Percentiles rank a stretch among this genome's conserved stretches.
Evolutionary conservation across 257 asterid genomes (phyloP).

Genomic region (Penstemon davidsonii): DNA sequence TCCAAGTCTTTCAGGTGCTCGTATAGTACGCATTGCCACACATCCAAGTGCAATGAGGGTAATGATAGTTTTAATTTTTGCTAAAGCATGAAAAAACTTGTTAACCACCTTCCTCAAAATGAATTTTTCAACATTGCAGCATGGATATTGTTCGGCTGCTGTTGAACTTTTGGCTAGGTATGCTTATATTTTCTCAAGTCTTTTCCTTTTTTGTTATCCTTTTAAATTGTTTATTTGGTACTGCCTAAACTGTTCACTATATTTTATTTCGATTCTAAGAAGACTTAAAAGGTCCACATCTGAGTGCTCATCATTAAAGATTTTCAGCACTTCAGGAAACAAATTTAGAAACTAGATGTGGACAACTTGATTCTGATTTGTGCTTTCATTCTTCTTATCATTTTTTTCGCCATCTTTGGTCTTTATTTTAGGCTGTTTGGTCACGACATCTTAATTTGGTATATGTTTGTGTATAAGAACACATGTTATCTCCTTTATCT

Average conservation of each 20-base stretch:
- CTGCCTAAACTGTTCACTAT: not conserved
- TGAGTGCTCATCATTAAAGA: not conserved
- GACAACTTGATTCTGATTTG: too few species aligned
- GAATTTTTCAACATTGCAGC: conserved; percentile 49
- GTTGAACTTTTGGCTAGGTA: conserved; percentile 80
- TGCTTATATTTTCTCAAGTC: conserved; percentile 17
- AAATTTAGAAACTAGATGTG: not conserved
- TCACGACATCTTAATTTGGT: too few species aligned
- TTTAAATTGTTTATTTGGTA: not conserved
- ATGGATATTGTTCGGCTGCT: conserved; percentile 88
- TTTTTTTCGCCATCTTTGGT: too few species aligned
- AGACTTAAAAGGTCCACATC: not conserved
- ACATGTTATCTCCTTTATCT: too few species aligned
- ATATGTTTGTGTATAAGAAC: too few species aligned
- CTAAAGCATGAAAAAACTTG: conserved; percentile 8
- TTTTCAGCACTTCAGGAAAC: conserved; percentile 4
- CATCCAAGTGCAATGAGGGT: conserved; percentile 98
- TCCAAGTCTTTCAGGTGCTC: conserved; percentile 94
- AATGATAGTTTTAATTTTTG: conserved; percentile 31
- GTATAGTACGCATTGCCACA: conserved; percentile 94
- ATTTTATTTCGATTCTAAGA: not conserved
- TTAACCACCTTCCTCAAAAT: conserved; percentile 15
- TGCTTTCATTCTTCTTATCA: too few species aligned
- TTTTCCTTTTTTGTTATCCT: conserved; percentile 22
- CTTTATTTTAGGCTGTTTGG: too few species aligned